Evolutionary conservation across 2,329 filamentous ascomycete genomes (phyloP).

Genomic region (Periconia macrospinosa): DNA sequence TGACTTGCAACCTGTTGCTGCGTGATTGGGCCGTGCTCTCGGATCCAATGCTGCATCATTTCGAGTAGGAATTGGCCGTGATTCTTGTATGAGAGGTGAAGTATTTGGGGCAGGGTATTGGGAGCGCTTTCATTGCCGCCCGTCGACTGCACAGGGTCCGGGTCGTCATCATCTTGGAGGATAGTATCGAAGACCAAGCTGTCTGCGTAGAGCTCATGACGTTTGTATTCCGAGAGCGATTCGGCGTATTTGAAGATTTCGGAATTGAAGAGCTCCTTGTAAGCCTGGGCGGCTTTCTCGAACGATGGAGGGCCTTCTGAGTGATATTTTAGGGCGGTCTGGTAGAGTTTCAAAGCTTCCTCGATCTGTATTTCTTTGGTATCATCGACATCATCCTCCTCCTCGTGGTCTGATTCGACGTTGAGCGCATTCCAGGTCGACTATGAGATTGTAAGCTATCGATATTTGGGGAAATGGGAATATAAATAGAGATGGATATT

Average conservation of each 20-base stretch:
- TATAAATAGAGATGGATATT: not conserved
- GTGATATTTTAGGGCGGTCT: constrained; percentile 86
- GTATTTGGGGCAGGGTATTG: constrained; percentile 81
- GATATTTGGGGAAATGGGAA: not conserved
- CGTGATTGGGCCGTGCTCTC: constrained; percentile 37
- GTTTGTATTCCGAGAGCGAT: constrained; percentile 79
- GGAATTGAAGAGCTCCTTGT: constrained; percentile 81
- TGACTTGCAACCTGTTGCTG: constrained; percentile 31
- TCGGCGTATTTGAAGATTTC: constrained; percentile 95
- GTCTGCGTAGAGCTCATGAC: constrained; percentile 60
- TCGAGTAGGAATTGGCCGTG: constrained; percentile 92
- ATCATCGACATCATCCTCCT: constrained; percentile 90
- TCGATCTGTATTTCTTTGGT: constrained; percentile 97
- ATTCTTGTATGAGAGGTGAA: constrained; percentile 95
- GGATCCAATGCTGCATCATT: constrained; percentile 58
- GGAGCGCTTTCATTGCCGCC: constrained; percentile 72
- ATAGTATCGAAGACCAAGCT: constrained; percentile 46
- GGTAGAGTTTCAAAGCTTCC: constrained; percentile 92
- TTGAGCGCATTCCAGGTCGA: constrained; percentile 83
- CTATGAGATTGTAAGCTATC: constrained; percentile 14
- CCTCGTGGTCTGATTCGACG: constrained; percentile 86
- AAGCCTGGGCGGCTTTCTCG: constrained; percentile 76
- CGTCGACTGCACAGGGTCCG: constrained; percentile 49
- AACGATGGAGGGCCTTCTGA: constrained; percentile 80
- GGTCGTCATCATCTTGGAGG: constrained; percentile 42